These are phyloP conservation scores for Globisporangium canariense DNA, from an alignment of 352 stramenopile species.

Conservation along the genomic window DNA sequence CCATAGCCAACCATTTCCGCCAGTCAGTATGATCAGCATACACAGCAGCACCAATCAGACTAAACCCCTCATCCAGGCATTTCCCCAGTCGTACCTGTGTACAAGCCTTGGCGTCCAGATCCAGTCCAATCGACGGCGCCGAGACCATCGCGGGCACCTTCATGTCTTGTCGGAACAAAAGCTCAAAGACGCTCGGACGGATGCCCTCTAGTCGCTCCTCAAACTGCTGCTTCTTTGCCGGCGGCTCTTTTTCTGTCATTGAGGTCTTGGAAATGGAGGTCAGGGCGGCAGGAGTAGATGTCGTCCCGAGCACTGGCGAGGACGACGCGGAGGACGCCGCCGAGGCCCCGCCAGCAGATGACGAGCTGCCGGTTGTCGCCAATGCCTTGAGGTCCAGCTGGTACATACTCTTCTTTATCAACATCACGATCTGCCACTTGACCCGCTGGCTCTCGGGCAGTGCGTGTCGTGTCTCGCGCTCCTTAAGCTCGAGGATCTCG, in stretches of 20 bases:
- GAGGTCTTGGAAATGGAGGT: neutral
- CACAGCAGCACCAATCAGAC: neutral
- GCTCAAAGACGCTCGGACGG: slow-evolving; percentile 51
- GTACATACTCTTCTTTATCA: slow-evolving; percentile 63
- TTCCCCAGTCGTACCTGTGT: slow-evolving; percentile 35
- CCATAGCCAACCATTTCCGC: neutral
- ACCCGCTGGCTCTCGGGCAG: slow-evolving; percentile 60
- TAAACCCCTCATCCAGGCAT: slow-evolving; percentile 8
- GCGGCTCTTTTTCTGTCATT: slow-evolving; percentile 3
- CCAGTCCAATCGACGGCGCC: slow-evolving; percentile 27
- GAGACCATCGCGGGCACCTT: slow-evolving; percentile 29
- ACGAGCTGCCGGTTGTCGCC: slow-evolving; percentile 6
- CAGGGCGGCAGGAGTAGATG: neutral
- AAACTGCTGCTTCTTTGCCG: slow-evolving; percentile 26
- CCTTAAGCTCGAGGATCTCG: slow-evolving; percentile 61
- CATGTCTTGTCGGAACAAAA: slow-evolving; percentile 51
- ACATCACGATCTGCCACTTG: slow-evolving; percentile 55
- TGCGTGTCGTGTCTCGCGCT: slow-evolving; percentile 58
- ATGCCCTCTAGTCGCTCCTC: slow-evolving; percentile 67
- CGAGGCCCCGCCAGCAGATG: neutral
- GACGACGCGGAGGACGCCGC: slow-evolving; percentile 7
- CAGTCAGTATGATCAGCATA: neutral
- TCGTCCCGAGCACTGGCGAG: neutral
- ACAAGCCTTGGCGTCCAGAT: slow-evolving; percentile 43
- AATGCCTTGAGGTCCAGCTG: slow-evolving; percentile 53